These are phyloP conservation scores for Marsdenia floribunda DNA, from an alignment of 257 asterid genomes.

Conservation along the genomic window DNA sequence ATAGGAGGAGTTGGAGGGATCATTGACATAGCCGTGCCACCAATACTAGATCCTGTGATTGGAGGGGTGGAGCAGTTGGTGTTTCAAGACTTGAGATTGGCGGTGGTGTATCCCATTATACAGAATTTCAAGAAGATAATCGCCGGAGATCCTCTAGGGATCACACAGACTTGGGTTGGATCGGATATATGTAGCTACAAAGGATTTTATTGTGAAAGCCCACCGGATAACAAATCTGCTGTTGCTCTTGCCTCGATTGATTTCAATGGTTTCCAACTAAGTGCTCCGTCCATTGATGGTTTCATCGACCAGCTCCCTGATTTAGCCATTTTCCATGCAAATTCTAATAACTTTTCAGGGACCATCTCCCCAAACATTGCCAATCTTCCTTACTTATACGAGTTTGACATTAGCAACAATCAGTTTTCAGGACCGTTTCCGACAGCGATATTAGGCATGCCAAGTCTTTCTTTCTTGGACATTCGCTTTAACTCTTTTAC, in stretches of 20 bases:
- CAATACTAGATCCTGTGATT: constrained; percentile 6
- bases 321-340: constrained; percentile 76
- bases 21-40: constrained; percentile 3
- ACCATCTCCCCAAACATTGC: constrained; percentile 35
- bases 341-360: constrained; percentile 64
- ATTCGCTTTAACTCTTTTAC: constrained; percentile 60
- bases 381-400: constrained; percentile 53
- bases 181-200: constrained; percentile 52
- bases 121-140: constrained; percentile 56
- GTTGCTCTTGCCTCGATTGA: constrained; percentile 68
- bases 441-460: constrained; percentile 37
- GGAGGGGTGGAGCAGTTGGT: constrained; percentile 18
- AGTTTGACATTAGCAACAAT: constrained; percentile 78
- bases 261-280: constrained; percentile 64
- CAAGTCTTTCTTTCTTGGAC: constrained; percentile 48
- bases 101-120: constrained; percentile 55
- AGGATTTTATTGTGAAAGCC: constrained; percentile 68
- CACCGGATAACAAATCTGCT: constrained; percentile 75
- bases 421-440: constrained; percentile 62
- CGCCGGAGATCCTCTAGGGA: constrained; percentile 56
- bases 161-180: constrained; percentile 64
- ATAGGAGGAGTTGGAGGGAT: neutral
- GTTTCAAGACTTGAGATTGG: constrained; percentile 59
- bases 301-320: constrained; percentile 75
- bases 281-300: constrained; percentile 53